Evolutionary conservation across 768 basidiomycete species (phyloP).

Genomic region (Paxillus rubicundulus): DNA sequence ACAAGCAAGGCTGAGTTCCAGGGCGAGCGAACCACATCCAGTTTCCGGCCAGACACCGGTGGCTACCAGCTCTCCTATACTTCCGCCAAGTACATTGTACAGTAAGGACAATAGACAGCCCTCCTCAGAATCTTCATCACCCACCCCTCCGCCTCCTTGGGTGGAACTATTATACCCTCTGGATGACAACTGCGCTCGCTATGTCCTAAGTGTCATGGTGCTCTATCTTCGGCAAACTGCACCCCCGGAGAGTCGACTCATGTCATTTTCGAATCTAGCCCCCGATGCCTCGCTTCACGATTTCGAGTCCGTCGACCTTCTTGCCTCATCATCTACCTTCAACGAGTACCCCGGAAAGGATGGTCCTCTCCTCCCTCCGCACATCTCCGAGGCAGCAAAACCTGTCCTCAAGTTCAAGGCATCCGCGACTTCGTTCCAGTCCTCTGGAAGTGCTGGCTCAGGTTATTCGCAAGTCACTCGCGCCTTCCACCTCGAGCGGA

Average conservation of each 20-base stretch:
- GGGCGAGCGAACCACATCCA: constrained; percentile 38
- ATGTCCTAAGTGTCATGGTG: constrained; percentile 79
- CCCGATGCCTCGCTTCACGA: constrained; percentile 68
- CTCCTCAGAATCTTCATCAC: constrained; percentile 39
- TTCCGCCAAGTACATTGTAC: constrained; percentile 25
- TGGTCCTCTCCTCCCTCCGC: constrained; percentile 35
- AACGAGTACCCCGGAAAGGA: constrained; percentile 17
- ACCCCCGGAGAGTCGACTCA: constrained; percentile 50
- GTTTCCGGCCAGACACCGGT: constrained; percentile 29
- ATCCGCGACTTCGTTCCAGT: constrained; percentile 42
- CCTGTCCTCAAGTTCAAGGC: constrained; percentile 34
- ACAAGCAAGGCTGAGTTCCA: constrained; percentile 41
- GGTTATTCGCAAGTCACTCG: constrained; percentile 23
- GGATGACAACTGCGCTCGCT: constrained; percentile 79
- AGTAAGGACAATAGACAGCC: constrained; percentile 34
- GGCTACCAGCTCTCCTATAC: constrained; percentile 36
- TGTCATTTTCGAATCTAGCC: constrained; percentile 58
- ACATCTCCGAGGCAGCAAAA: constrained; percentile 37
- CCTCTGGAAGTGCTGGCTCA: constrained; percentile 34
- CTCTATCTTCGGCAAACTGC: constrained; percentile 76
- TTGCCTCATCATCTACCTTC: constrained; percentile 23
- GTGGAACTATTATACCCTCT: constrained; percentile 68
- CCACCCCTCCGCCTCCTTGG: constrained; percentile 41
- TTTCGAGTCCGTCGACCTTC: constrained; percentile 57
- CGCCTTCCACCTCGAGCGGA: constrained; percentile 52